Percentiles rank a stretch among this genome's conserved stretches.
phyloP scores from a whole-genome alignment of 768 basidiomycete genomes.

The Macrocybe gigantea region DNA sequence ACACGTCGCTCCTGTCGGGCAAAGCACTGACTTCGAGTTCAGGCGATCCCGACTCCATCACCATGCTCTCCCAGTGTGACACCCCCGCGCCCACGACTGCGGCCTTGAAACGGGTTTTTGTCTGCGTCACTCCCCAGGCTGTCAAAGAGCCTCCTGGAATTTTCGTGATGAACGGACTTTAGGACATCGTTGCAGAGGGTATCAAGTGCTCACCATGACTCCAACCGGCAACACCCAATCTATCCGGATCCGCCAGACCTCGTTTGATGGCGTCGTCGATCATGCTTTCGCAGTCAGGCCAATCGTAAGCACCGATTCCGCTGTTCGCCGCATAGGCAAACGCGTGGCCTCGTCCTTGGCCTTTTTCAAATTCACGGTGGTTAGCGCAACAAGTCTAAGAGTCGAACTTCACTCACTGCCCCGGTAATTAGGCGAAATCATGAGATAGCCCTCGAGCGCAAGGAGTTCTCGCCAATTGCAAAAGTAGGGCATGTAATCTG shows the following conservation, averaged over 20 bases:
- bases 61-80: conserved; percentile 31
- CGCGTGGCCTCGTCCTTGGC: conserved; percentile 27
- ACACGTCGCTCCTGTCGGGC: conserved; percentile 2
- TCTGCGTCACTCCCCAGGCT: conserved; percentile 29
- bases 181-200: neutral
- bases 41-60: conserved; percentile 27
- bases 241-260: conserved; percentile 24
- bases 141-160: conserved; percentile 24
- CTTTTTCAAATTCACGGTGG: conserved; percentile 5
- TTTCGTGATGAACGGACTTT: neutral
- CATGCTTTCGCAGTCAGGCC: conserved; percentile 32
- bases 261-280: conserved; percentile 25
- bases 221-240: conserved; percentile 28
- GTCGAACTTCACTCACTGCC: conserved; percentile 18
- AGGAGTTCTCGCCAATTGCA: conserved; percentile 31
- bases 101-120: conserved; percentile 27
- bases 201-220: conserved; percentile 22
- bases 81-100: conserved; percentile 29
- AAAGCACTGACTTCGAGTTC: conserved; percentile 23
- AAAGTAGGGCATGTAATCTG: conserved; percentile 34
- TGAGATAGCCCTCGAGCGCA: conserved; percentile 27
- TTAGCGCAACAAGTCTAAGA: neutral
- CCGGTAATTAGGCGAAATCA: conserved; percentile 30
- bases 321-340: conserved; percentile 23
- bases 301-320: conserved; percentile 24